Evolutionary conservation across 2,329 filamentous ascomycete genomes (phyloP), one percentile per base, ranked within the genome.

Genomic region (Aspergillus nomiae): DNA sequence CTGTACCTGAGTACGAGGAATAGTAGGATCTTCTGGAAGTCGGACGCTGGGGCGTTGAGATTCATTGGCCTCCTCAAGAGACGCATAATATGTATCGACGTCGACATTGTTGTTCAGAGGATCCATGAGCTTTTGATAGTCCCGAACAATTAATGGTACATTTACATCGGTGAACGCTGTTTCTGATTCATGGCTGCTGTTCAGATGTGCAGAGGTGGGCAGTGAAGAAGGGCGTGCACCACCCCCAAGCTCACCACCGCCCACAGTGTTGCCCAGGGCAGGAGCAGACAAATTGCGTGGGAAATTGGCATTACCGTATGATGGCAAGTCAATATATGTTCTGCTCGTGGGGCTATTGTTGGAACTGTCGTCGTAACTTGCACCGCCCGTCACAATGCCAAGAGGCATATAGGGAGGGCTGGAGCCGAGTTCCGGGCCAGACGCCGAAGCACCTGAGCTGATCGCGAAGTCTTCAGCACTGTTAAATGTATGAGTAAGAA

Each of bases 1-100:
- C 24, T 71, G 65, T 2, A 63, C 55, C 9, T 46, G 16, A 16
- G 62, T 70, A 3, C 45, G 53, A 24, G 74, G 75, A 57, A 78
- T 68, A 10, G 73, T 74, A 7, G 34, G 30, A 51, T 78, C 74
- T 11, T 34, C 24, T 1, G 21, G 46, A 12, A n/a, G 19, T 10
- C 56, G 43, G 30, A 24, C 26, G 50, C 54, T 45, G 32, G 56
- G 16, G 24, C 55, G 50, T n/a, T 45, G 45, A 19, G 38, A 48
- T 21, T 30, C 51, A 46, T 66, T 66, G 2, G 70, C 72, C 38
- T 73, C 69, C 28, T 66, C 63, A 11, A 64, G 54, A 24, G 66
- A 70, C 2, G 54, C 34, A 48, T 70, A 74, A 12, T 50, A 51
- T 6, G 71, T 67, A 1, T 57, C 10, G 1, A 59, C 60, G 9